A percentile compares a stretch with the other conserved stretches of the same genome.
These are phyloP conservation scores for Rhododendron ovatum DNA, from an alignment of 148 eudicot genomes.

Conservation along the genomic window DNA sequence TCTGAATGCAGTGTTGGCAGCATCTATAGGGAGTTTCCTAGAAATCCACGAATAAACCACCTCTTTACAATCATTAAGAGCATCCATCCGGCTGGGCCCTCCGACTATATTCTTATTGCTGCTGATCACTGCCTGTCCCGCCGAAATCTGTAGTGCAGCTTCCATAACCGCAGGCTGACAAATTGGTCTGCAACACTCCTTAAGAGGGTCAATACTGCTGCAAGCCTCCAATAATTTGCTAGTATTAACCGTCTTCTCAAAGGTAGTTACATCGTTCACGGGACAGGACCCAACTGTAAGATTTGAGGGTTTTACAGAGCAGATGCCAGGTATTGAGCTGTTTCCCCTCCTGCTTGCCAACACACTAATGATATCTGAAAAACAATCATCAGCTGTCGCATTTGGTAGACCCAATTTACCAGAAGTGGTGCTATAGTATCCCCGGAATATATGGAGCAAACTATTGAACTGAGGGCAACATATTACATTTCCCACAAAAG, in stretches of 20 bases:
- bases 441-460: conserved; percentile 79
- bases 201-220: conserved; percentile 74
- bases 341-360: conserved; percentile 89
- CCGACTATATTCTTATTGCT: conserved; percentile 35
- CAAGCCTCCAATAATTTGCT: conserved; percentile 84
- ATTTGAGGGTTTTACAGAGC: conserved; percentile 73
- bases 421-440: conserved; percentile 56
- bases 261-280: conserved; percentile 54
- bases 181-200: conserved; percentile 87
- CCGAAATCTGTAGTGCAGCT: conserved; percentile 65
- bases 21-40: conserved; percentile 64
- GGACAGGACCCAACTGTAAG: conserved; percentile 93
- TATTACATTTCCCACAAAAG: conserved; percentile 70
- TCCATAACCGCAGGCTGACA: conserved; percentile 83
- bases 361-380: conserved; percentile 67
- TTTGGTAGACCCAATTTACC: conserved; percentile 59
- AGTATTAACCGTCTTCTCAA: conserved; percentile 76
- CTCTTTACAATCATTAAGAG: conserved; percentile 78
- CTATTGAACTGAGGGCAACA: conserved; percentile 93
- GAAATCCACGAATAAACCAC: conserved; percentile 90
- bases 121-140: conserved; percentile 26
- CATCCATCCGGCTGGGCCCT: conserved; percentile 34
- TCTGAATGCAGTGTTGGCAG: conserved; percentile 69
- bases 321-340: conserved; percentile 56
- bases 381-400: conserved; percentile 71